phyloP scores from a whole-genome alignment of 306 rosid species.

The Quercus glauca region DNA sequence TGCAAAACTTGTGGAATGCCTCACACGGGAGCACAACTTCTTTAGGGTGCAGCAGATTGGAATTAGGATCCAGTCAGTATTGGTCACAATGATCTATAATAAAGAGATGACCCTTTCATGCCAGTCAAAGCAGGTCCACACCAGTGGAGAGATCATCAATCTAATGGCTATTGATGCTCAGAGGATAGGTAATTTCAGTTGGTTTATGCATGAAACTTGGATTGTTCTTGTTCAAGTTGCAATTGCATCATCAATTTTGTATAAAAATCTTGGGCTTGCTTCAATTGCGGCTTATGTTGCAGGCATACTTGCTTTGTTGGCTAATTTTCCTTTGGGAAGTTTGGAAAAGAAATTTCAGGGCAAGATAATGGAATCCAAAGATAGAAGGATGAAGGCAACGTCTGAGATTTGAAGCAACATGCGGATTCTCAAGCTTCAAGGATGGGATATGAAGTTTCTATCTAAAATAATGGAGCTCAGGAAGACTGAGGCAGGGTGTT shows the following conservation, averaged over 20 bases:
- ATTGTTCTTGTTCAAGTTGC: constrained; percentile 11
- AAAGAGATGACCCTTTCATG: constrained; percentile 49
- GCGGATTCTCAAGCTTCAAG: constrained; percentile 21
- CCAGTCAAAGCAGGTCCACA: constrained; percentile 44
- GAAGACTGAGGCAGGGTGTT: constrained; percentile 1
- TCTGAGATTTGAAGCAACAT: constrained; percentile 24
- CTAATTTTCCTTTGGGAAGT: constrained; percentile 16
- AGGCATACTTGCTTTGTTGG: background rate
- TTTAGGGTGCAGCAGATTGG: constrained; percentile 35
- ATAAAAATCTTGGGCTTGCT: constrained; percentile 40
- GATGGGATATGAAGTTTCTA: constrained; percentile 27
- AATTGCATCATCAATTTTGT: background rate
- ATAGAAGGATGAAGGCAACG: constrained; percentile 13
- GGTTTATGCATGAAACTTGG: constrained; percentile 31
- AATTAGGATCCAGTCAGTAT: constrained; percentile 33
- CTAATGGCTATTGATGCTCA: constrained; percentile 51
- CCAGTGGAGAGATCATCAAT: constrained; percentile 53
- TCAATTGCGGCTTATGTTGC: constrained; percentile 24
- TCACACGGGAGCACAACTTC: constrained; percentile 36
- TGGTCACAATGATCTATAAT: constrained; percentile 39
- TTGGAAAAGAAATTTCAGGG: constrained; percentile 1
- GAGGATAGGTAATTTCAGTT: constrained; percentile 35
- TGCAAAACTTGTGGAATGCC: constrained; percentile 53
- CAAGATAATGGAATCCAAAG: constrained; percentile 23
- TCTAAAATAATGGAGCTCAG: background rate